Base-by-base conservation (phyloP, 768 basidiomycete species). In the Coprinopsis sp. region DNA sequence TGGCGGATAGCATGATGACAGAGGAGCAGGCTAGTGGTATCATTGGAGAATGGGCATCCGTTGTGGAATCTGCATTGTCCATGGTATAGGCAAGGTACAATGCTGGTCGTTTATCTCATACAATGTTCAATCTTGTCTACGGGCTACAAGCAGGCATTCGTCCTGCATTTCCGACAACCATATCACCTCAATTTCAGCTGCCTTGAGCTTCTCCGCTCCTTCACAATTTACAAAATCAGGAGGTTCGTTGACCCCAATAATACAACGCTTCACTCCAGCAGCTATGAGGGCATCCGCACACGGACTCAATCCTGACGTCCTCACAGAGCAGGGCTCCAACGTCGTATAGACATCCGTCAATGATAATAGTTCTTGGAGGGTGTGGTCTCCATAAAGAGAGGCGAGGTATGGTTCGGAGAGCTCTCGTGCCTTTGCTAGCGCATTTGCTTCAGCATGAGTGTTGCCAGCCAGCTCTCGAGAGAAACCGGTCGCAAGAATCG, bases 371-470 rank as follows among this genome's bases (percentile, higher is more conserved):
- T 79, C 68, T 44, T 77, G 68, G 36, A 78, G 49, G 31, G 56
- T 19, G 66, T n/a, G 46, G 1, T 68, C 61, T 10, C 65, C 50
- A 1, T 64, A 49, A 5, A 54, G 50, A 8, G 60, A 37, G 34
- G 10, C 11, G 7, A 11, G 10, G 19, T n/a, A 28, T 39, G 37
- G 8, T 8, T 23, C 13, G 77, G 68, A 33, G 81, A 71, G 28
- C n/a, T 52, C 34, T 13, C 61, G 64, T 4, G 82, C 78, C 58
- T 97, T 96, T 33, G 77, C 60, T 44, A 99, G 68, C 1, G 94
- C 93, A 61, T 95, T 95, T 19, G 92, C 91, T 69, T 99, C 95
- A 10, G 94, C 95, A 63, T 99, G 95, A 3, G 95, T 97, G 60
- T 98, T 98, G 44, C 94, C 95, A 3, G 80, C 72, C 0, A 97